Percentiles rank a stretch among this genome's conserved stretches.
phyloP scores from a whole-genome alignment of 148 eudicot genomes.

The Chenopodium suecicum region DNA sequence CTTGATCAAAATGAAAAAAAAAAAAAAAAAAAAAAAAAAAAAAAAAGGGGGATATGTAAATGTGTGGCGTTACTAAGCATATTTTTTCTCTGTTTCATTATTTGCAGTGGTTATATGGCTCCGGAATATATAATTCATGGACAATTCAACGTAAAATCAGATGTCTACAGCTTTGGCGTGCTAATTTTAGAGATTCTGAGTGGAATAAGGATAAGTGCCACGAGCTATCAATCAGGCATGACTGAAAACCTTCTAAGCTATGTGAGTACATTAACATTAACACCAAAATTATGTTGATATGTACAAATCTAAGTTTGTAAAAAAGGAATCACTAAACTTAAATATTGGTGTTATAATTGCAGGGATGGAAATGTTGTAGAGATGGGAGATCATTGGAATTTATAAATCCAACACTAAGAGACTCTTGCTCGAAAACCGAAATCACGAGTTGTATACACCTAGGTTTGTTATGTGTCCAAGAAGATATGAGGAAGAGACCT shows the following conservation, averaged over 20 bases:
- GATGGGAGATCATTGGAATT: slow-evolving; percentile 13
- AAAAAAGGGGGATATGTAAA: background rate
- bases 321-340: no score
- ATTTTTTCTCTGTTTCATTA: background rate
- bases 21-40: no score
- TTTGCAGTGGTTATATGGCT: slow-evolving; percentile 31
- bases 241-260: slow-evolving; percentile 21
- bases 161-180: slow-evolving; percentile 28
- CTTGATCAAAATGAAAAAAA: background rate
- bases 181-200: slow-evolving; percentile 24
- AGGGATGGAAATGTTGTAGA: slow-evolving; percentile 27
- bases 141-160: slow-evolving; percentile 28
- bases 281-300: no score
- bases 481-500: slow-evolving; percentile 22
- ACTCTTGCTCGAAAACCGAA: slow-evolving; percentile 12
- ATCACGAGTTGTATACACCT: slow-evolving; percentile 15
- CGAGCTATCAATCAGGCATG: slow-evolving; percentile 4
- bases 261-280: slow-evolving; percentile 9
- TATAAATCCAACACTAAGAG: slow-evolving; percentile 19
- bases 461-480: slow-evolving; percentile 26
- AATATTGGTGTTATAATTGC: background rate
- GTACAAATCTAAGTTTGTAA: no score
- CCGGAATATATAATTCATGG: slow-evolving; percentile 25
- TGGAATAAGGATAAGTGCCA: slow-evolving; percentile 12
- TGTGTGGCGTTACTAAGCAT: background rate